Percentiles rank a stretch among this genome's conserved stretches.
phyloP scores from a whole-genome alignment of 2,329 filamentous ascomycete species.

The Fusarium devonianum region DNA sequence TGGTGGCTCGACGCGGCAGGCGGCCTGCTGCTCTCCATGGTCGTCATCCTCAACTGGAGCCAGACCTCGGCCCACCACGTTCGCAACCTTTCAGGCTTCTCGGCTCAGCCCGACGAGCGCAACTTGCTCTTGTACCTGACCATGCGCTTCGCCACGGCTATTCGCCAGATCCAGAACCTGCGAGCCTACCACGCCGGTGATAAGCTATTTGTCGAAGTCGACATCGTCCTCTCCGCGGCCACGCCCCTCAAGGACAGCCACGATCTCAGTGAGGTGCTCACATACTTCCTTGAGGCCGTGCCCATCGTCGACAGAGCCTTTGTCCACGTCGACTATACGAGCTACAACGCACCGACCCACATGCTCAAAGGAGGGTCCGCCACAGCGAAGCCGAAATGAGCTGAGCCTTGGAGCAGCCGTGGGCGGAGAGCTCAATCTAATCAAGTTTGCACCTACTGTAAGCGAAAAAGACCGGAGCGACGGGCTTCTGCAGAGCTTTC shows the following conservation, averaged over 20 bases:
- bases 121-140: constrained; percentile 89
- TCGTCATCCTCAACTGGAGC: constrained; percentile 83
- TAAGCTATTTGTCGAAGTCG: constrained; percentile 82
- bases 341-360: constrained; percentile 67
- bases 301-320: constrained; percentile 78
- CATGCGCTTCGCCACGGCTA: constrained; percentile 90
- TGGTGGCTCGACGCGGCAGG: constrained; percentile 88
- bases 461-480: not conserved
- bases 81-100: constrained; percentile 79
- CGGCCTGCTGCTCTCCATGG: constrained; percentile 77
- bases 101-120: constrained; percentile 79
- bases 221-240: constrained; percentile 81
- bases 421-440: not conserved
- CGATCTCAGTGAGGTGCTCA: constrained; percentile 77
- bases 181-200: constrained; percentile 87
- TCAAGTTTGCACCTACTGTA: not conserved
- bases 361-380: constrained; percentile 52
- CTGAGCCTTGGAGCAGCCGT: constrained; percentile 1
- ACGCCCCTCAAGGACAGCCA: constrained; percentile 81
- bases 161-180: constrained; percentile 83
- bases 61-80: constrained; percentile 78
- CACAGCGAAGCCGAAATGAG: constrained; percentile 35
- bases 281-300: constrained; percentile 85
- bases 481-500: not conserved
- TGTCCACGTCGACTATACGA: constrained; percentile 71